Evolutionary conservation across 306 rosid species (phyloP), one percentile per base, ranked within the genome.

Genomic region (Cucurbita maxima): DNA sequence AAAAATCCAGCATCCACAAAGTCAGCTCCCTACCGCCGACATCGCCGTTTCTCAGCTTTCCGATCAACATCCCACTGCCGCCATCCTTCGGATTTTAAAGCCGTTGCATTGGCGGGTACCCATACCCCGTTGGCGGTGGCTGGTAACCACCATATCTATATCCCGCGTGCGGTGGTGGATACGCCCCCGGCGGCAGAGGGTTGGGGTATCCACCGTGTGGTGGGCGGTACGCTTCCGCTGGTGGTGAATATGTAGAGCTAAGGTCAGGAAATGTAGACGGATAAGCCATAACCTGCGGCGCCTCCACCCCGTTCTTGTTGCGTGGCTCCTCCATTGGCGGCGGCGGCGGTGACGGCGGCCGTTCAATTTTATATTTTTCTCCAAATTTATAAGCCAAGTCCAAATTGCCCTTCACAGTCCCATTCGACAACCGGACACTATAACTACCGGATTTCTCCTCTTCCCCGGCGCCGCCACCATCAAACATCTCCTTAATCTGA

Each of bases 341-440:
- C 4, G 4, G 55, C 64, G 53, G 5, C 53, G 43, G 43, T 5
- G 34, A 30, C 9, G 41, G 59, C 19, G 66, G 76, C 10, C 52
- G 37, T 6, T 79, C 70, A 22, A 81, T 59, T 25, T 79, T 52
- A 72, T 80, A 76, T 53, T 84, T 86, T 19, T 80, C 82, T 0
- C 90, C 88, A 6, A 86, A 84, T 37, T 80, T 82, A 79, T 80
- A 82, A 19, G 76, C 47, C 59, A 86, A 76, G 22, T 79, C 81
- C 59, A 84, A 30, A 5, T 75, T 52, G 1, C 90, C 90, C n/a
- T 78, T 82, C 40, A 58, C 5, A 14, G 72, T 86, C 3, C 88
- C 86, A 15, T 41, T 80, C 0, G 82, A 34, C 52, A 76, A 52
- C 13, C 74, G 58, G 5, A 86, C 82, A 67, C 76, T 37, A 57